Evolutionary conservation across 2,329 filamentous ascomycete genomes (phyloP).

Genomic region (Arthroderma sp.): DNA sequence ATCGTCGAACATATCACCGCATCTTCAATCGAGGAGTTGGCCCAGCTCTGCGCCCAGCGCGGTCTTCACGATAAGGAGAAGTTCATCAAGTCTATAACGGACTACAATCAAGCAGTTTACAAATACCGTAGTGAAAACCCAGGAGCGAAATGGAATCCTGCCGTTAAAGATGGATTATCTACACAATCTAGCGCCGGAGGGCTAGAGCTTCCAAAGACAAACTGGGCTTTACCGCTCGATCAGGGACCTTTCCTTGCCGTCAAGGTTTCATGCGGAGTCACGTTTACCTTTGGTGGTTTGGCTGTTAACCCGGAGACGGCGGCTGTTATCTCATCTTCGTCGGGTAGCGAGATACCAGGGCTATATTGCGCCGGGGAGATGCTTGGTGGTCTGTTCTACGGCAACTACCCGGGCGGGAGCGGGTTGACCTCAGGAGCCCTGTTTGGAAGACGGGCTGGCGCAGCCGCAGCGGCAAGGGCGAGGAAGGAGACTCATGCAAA

Average conservation of each 20-base stretch:
- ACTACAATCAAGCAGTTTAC: slow-evolving; percentile 47
- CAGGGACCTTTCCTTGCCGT: slow-evolving; percentile 49
- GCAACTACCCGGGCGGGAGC: slow-evolving; percentile 51
- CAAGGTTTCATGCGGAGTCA: slow-evolving; percentile 52
- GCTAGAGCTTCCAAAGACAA: slow-evolving; percentile 45
- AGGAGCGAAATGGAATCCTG: slow-evolving; percentile 42
- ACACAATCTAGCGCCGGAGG: slow-evolving; percentile 39
- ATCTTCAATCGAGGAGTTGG: slow-evolving; percentile 42
- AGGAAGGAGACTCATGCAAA: too few species aligned
- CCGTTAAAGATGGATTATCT: slow-evolving; percentile 48
- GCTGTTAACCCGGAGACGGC: slow-evolving; percentile 43
- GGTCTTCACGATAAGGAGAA: slow-evolving; percentile 35
- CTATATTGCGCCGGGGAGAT: slow-evolving; percentile 53
- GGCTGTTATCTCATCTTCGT: slow-evolving; percentile 37
- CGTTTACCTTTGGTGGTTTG: slow-evolving; percentile 56
- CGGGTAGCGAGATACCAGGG: slow-evolving; percentile 37
- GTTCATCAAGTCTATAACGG: slow-evolving; percentile 41
- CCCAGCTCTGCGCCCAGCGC: slow-evolving; percentile 32
- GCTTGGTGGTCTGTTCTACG: slow-evolving; percentile 51
- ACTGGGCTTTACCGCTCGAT: slow-evolving; percentile 51
- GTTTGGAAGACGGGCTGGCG: slow-evolving; percentile 35
- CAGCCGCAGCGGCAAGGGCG: slow-evolving; percentile 16
- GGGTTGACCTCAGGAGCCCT: slow-evolving; percentile 49
- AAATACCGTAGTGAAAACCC: slow-evolving; percentile 35
- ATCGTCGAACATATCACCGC: slow-evolving; percentile 42